A percentile compares a stretch with the other conserved stretches of the same genome.
Evolutionary conservation across 2,329 filamentous ascomycete species (phyloP).

Genomic region (Hypoxylon sp.): DNA sequence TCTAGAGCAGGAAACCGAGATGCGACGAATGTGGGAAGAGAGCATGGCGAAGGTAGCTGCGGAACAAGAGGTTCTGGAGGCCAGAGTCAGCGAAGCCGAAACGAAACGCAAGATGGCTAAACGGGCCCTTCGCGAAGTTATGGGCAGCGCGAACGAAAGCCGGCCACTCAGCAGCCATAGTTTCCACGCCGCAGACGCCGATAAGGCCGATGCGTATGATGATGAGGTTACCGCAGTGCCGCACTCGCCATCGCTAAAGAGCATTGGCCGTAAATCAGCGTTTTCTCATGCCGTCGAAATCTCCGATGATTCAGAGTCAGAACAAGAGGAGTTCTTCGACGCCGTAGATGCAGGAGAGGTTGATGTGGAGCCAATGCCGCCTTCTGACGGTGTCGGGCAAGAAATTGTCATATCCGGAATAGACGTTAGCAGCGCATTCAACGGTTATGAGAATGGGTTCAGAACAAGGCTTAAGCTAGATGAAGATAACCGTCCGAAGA

Average conservation of each 20-base stretch:
- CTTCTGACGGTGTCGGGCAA: slow-evolving; percentile 55
- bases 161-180: slow-evolving; percentile 48
- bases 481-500: slow-evolving; percentile 89
- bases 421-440: slow-evolving; percentile 81
- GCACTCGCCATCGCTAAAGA: slow-evolving; percentile 53
- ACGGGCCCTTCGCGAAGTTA: slow-evolving; percentile 84
- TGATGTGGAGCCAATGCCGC: slow-evolving; percentile 75
- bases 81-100: slow-evolving; percentile 86
- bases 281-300: slow-evolving; percentile 77
- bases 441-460: slow-evolving; percentile 90
- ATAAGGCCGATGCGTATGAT: slow-evolving; percentile 48
- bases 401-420: slow-evolving; percentile 57
- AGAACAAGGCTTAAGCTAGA: slow-evolving; percentile 85
- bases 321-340: slow-evolving; percentile 96
- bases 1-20: slow-evolving; percentile 87
- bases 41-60: slow-evolving; percentile 97
- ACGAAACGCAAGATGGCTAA: slow-evolving; percentile 90
- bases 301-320: slow-evolving; percentile 78
- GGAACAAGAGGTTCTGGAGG: slow-evolving; percentile 92
- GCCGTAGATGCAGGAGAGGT: slow-evolving; percentile 94
- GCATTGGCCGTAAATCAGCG: slow-evolving; percentile 64
- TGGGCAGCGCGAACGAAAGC: slow-evolving; percentile 63
- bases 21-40: slow-evolving; percentile 97
- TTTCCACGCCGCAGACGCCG: slow-evolving; percentile 38
- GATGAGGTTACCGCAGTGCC: slow-evolving; percentile 46